Percentiles rank a stretch among this genome's conserved stretches.
Conservation (phyloP, 2,329 filamentous ascomycete genomes). For the Colletotrichum euphorbiae region DNA sequence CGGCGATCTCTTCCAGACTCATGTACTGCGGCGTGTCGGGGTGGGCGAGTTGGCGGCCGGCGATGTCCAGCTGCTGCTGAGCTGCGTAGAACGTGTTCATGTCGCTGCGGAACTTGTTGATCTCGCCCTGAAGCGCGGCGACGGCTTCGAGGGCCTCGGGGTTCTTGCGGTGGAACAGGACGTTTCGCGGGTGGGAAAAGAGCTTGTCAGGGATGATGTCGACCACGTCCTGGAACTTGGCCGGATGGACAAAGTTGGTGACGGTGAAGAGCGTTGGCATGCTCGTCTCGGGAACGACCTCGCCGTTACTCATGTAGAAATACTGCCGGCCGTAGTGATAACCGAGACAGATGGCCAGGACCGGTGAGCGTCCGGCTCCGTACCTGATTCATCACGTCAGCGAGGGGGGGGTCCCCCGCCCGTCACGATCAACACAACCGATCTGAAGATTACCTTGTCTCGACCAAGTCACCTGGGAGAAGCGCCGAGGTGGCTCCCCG, state of each 20-base stretch:
- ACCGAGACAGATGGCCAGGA: slow-evolving; percentile 66
- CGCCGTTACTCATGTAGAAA: slow-evolving; percentile 65
- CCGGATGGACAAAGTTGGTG: slow-evolving; percentile 55
- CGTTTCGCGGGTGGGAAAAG: slow-evolving; percentile 34
- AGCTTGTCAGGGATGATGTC: slow-evolving; percentile 40
- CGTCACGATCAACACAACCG: no score
- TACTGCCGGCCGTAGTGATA: slow-evolving; percentile 63
- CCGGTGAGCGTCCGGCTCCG: slow-evolving; percentile 55
- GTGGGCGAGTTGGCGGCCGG: slow-evolving; percentile 55
- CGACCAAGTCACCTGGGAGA: slow-evolving; percentile 62
- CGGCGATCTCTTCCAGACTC: slow-evolving; percentile 63
- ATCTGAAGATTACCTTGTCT: slow-evolving; percentile 53
- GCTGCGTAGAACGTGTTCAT: slow-evolving; percentile 60
- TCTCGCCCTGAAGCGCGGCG: slow-evolving; percentile 57
- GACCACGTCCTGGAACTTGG: slow-evolving; percentile 54
- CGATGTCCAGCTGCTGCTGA: slow-evolving; percentile 60
- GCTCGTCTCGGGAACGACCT: slow-evolving; percentile 57
- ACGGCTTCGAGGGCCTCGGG: slow-evolving; percentile 21
- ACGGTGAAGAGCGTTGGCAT: slow-evolving; percentile 63
- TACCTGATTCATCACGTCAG: slow-evolving; percentile 43
- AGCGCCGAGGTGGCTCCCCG: slow-evolving; percentile 48
- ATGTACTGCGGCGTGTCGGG: slow-evolving; percentile 56
- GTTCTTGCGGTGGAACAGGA: slow-evolving; percentile 29
- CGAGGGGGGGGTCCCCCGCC: no score
- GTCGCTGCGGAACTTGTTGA: slow-evolving; percentile 58